Conservation (phyloP, 2,329 filamentous ascomycete species). For the Fusarium nelsonii region DNA sequence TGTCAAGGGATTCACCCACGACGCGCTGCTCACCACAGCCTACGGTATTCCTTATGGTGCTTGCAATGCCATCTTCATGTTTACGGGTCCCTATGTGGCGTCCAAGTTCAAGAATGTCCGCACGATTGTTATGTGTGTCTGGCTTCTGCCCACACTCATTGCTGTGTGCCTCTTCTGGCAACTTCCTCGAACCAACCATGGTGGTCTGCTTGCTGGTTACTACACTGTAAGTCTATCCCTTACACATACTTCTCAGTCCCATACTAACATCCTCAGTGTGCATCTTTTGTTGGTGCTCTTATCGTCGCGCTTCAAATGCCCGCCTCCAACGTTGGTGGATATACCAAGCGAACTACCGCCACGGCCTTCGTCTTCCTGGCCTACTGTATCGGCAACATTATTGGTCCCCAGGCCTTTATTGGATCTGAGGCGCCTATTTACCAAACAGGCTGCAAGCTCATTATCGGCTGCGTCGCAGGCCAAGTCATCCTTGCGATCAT, state of each 20-base stretch:
- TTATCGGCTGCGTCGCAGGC: constrained; percentile 44
- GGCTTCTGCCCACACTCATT: constrained; percentile 64
- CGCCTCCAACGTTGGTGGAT: constrained; percentile 62
- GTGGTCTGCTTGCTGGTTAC: constrained; percentile 64
- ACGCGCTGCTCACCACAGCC: constrained; percentile 58
- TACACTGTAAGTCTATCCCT: constrained; percentile 56
- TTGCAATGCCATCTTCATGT: constrained; percentile 66
- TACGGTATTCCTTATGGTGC: constrained; percentile 67
- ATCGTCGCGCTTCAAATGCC: constrained; percentile 67
- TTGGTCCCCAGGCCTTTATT: constrained; percentile 56
- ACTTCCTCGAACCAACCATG: constrained; percentile 56
- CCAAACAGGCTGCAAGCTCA: constrained; percentile 62
- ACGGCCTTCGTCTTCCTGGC: constrained; percentile 62
- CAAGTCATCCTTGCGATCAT: constrained; percentile 37
- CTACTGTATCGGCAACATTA: constrained; percentile 54
- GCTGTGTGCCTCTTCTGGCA: constrained; percentile 65
- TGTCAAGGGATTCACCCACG: constrained; percentile 61
- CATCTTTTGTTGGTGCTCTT: constrained; percentile 64
- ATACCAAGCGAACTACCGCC: constrained; percentile 61
- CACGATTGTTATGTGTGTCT: constrained; percentile 65
- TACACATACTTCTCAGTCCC: rapidly evolving
- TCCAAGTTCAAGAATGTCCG: constrained; percentile 63
- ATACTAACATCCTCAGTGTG: constrained; percentile 35
- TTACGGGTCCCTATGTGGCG: constrained; percentile 65
- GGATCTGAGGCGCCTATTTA: constrained; percentile 62